phyloP scores from a whole-genome alignment of 2,329 filamentous ascomycete species.

The Zasmidium citrigriseum region DNA sequence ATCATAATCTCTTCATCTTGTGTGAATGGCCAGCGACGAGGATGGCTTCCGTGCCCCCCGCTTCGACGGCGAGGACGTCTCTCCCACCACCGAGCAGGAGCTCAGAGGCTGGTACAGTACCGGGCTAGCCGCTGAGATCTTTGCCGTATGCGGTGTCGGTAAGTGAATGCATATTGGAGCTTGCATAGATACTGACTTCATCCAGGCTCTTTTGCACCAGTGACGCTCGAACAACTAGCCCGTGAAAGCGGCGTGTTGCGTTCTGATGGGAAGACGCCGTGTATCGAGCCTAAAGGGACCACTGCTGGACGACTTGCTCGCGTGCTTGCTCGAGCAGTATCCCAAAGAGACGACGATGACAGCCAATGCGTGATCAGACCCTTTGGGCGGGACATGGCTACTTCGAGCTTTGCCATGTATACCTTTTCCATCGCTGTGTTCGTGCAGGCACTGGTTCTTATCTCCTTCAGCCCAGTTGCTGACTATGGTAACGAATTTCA shows the following conservation, averaged over 20 bases:
- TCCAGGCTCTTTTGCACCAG: conserved; percentile 85
- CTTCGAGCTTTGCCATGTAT: conserved; percentile 93
- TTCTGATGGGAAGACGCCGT: conserved; percentile 71
- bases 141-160: conserved; percentile 85
- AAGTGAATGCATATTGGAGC: conserved; percentile 36
- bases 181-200: not conserved
- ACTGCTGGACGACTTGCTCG: conserved; percentile 15
- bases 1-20: not conserved
- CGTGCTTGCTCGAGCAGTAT: conserved; percentile 10
- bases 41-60: conserved; percentile 20
- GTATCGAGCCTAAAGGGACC: conserved; percentile 39
- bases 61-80: conserved; percentile 30
- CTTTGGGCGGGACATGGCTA: conserved; percentile 79
- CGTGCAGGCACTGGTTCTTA: conserved; percentile 80
- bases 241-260: conserved; percentile 84
- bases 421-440: conserved; percentile 88
- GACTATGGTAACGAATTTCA: conserved; percentile 94
- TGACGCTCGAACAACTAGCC: conserved; percentile 85
- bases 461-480: conserved; percentile 89
- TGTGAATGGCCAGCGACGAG: conserved; percentile 8
- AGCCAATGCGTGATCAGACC: conserved; percentile 78
- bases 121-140: conserved; percentile 83
- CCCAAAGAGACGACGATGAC: conserved; percentile 38
- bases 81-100: conserved; percentile 27
- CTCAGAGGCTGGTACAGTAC: conserved; percentile 31